Base-by-base conservation (phyloP, 2,329 filamentous ascomycete species). In the Sporothrix dimorphospora region DNA sequence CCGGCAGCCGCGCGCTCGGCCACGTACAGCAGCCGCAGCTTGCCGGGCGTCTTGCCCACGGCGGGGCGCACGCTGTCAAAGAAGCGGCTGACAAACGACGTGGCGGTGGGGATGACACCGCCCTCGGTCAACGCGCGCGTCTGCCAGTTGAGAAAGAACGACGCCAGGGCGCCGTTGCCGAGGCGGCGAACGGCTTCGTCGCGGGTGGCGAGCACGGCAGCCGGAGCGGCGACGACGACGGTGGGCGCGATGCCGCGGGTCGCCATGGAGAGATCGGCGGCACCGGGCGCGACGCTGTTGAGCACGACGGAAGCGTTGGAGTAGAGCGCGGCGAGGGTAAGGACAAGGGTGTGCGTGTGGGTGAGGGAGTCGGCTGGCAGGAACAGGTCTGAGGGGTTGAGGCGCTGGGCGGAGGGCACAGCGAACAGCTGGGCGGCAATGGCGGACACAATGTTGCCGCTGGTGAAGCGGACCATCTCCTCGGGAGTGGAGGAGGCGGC, bases 371-470 rank as follows among this genome's bases (percentile, higher is more conserved):
- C 94, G 61, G 92, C 93, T 0, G 94, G 91, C 16, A 98, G 87
- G 79, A 99, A 92, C 8, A 97, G 85, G 78, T 99, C 96, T 1
- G 89, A 87, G 1, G 90, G 85, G 24, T 84, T 88, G 73, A 98
- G 84, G 73, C 93, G 91, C 78, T 97, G 92, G 59, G 86, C 86
- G 34, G 89, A 87, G 11, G 94, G 94, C 47, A 98, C 83, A 6
- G 91, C 89, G 57, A 91, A 89, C 53, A 94, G 87, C 79, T 97
- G 89, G 19, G 91, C 91, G 45, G 92, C 91, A 74, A 95, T 89
- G 68, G 89, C 95, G n/a, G 96, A 88, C n/a, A 94, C 89, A n/a
- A 99, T 82, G 79, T 98, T 98, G 72, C 82, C 84, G 73, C 95
- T 91, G 0, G 91, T 92, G 82, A 97, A 97, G 76, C 93, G 89